A percentile compares a stretch with the other conserved stretches of the same genome.
phyloP scores from a whole-genome alignment of 177 flowering plant genomes.

The Vitis hybrid region DNA sequence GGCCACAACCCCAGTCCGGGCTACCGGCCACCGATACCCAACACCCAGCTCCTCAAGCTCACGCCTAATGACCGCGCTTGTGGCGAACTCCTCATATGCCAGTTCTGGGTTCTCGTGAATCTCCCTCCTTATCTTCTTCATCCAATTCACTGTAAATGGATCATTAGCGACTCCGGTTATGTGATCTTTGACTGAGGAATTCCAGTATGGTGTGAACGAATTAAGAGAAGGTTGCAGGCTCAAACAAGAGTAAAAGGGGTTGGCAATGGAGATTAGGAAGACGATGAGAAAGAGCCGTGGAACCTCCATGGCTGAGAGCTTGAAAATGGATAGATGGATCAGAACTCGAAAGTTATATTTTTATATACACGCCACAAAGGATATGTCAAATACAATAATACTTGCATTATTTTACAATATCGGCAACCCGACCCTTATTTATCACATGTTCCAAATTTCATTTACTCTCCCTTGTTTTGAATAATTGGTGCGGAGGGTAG shows the following conservation, averaged over 20 bases:
- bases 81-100: slow-evolving; percentile 61
- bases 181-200: slow-evolving; percentile 21
- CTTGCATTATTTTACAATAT: too few species aligned
- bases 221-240: background rate
- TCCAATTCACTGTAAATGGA: slow-evolving; percentile 41
- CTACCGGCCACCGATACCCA: slow-evolving; percentile 64
- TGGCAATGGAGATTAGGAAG: background rate
- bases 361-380: too few species aligned
- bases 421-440: too few species aligned
- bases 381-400: too few species aligned
- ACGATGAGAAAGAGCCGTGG: background rate
- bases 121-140: slow-evolving; percentile 52
- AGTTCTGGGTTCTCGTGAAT: slow-evolving; percentile 83
- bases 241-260: background rate
- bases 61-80: slow-evolving; percentile 54
- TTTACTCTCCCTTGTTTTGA: too few species aligned
- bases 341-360: too few species aligned
- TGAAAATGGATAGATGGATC: too few species aligned
- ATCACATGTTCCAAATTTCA: too few species aligned
- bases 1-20: slow-evolving; percentile 69
- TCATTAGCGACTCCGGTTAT: slow-evolving; percentile 48
- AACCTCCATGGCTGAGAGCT: too few species aligned
- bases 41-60: slow-evolving; percentile 67
- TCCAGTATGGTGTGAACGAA: background rate
- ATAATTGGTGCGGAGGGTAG: too few species aligned